Base-by-base conservation (phyloP, 2,329 filamentous ascomycete species). In the Ophiostoma ips region DNA sequence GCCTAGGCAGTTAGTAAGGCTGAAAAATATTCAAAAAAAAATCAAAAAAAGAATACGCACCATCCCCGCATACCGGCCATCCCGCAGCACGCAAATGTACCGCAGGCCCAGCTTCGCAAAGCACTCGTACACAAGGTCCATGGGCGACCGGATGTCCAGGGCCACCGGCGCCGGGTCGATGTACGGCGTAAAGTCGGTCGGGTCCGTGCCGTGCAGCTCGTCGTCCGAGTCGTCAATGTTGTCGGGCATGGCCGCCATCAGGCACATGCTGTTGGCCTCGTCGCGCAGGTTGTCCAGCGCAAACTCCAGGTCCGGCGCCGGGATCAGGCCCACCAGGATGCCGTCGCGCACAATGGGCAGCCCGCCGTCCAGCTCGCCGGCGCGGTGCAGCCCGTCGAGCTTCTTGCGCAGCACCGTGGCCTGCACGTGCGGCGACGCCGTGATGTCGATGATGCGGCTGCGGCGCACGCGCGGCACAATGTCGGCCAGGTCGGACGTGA, bases 121-220 rank as follows among this genome's bases (percentile, higher is more conserved):
- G 60, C 88, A 90, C 63, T 98, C 92, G 60, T 95, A 95, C 4
- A 95, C 92, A 36, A 98, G 69, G 62, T 96, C 89, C 77, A 96
- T 89, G 0, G 92, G 87, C 0, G 84, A 92, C 57, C 82, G 79
- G 30, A 94, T 84, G 60, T 98, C 92, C 21, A 98, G 71, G 12
- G 89, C 77, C 13, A 98, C 77, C 0, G 92, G 92, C 2, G 90
- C 84, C 15, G 87, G 87, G 62, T 98, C 92, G 63, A 98, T 94
- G 59, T 83, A 95, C 2, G 77, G 80, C 1, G 88, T 94, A 55
- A 96, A 94, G 61, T 96, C 87, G 0, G 83, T 88, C 3, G 83
- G 84, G 54, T 87, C 79, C 15, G 64, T 62, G 10, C 19, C 16
- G 11, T 21, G 19, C 7, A 67, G 64, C 2, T 67, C 74, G 21